Evolutionary conservation across 1,139 yeast species (phyloP), one percentile per base, ranked within the genome.

Genomic region (Casaregolazyma suthepensis): DNA sequence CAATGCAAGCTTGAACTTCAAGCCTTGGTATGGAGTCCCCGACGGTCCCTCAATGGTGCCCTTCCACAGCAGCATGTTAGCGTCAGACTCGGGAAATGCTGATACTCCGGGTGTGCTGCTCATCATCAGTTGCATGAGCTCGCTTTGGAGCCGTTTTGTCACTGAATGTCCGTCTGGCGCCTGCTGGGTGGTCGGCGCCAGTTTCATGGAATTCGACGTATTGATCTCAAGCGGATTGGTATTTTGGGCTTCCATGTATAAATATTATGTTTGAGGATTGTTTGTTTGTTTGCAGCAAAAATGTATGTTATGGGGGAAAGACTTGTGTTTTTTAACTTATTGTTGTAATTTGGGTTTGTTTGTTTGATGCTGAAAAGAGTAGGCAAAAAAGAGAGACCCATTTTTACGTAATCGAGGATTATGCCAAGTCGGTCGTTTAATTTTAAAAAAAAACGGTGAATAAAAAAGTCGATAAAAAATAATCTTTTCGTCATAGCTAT

Each of bases 31-130:
- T 54, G 80, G 81, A 6, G 87, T 80, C 48, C 75, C 85, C 48
- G 71, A 71, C 10, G 85, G 85, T n/a, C 87, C 87, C 59, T 76
- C 76, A 53, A 82, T 79, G 10, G 83, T 78, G 18, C 83, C 86
- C 18, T 77, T 76, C 87, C 87, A 82, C 57, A 72, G 73, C 48
- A 78, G 73, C 54, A 82, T 67, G 63, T 82, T 80, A 17, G 78
- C 67, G 58, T 79, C 82, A 26, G 76, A 69, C 52, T 71, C 76
- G 1, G 83, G 83, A 57, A 79, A 79, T 4, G 83, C 82, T 42
- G 78, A 71, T 44, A 79, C 69, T 0, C 82, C 82, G 1, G 80
- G 77, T 1, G 77, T 70, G 48, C 71, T 66, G 29, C 77, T 70
- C 77, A 76, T 75, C 77, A 77, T 76, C 43, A 77, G 66, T 62